Percentiles rank a stretch among this genome's conserved stretches.
Evolutionary conservation across 2,329 filamentous ascomycete genomes (phyloP).

Genomic region (Fusarium succisae): DNA sequence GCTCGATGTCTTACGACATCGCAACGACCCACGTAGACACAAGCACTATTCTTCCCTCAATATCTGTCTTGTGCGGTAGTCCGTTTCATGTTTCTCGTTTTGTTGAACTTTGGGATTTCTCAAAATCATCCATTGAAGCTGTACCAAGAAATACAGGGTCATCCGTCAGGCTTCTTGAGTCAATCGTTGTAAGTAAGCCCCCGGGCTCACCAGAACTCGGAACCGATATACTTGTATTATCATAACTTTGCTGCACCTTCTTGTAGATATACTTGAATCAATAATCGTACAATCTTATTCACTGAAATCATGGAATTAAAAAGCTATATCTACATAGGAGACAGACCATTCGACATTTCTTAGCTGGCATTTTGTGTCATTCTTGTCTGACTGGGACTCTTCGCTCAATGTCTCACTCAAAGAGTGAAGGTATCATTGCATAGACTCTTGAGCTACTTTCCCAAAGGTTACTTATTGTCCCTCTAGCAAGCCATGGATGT

Average conservation of each 20-base stretch:
- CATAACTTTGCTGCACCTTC: neutral
- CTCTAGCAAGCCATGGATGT: neutral
- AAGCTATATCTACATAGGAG: neutral
- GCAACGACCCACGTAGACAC: fast-evolving
- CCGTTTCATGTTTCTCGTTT: neutral
- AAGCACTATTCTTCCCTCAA: neutral
- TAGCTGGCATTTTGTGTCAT: neutral
- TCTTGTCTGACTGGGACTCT: neutral
- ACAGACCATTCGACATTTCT: neutral
- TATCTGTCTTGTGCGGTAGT: neutral
- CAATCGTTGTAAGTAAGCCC: neutral
- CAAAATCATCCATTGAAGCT: fast-evolving
- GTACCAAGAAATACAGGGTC: neutral
- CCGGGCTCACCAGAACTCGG: neutral
- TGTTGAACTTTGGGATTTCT: neutral
- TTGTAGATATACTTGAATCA: neutral
- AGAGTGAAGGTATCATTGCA: fast-evolving
- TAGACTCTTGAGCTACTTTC: too few relatives aligned
- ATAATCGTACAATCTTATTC: fast-evolving
- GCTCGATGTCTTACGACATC: neutral
- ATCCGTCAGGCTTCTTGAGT: too few relatives aligned
- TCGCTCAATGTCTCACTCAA: neutral
- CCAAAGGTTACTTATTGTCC: fast-evolving
- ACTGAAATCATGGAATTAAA: neutral
- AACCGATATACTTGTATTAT: neutral